A percentile compares a stretch with the other conserved stretches of the same genome.
Evolutionary conservation across 2,329 filamentous ascomycete genomes (phyloP).

Genomic region (Byssoonygena ceratinophila): DNA sequence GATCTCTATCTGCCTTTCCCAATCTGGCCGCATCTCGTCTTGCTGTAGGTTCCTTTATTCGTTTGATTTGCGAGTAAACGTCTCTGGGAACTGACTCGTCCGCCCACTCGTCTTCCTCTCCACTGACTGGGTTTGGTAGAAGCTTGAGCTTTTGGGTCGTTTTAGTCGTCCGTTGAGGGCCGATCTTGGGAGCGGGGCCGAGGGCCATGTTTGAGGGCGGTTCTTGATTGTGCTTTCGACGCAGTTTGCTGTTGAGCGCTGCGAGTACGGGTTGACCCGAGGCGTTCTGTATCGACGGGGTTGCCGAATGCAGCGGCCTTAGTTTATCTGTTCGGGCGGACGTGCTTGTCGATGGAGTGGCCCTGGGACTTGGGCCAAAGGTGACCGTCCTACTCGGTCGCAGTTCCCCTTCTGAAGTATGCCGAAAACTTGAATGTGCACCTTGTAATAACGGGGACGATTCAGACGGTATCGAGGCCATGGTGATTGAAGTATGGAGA

Average conservation of each 20-base stretch:
- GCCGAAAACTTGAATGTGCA: slow-evolving; percentile 12
- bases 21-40: slow-evolving; percentile 81
- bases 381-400: slow-evolving; percentile 37
- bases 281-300: slow-evolving; percentile 27
- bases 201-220: slow-evolving; percentile 37
- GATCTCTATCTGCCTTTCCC: slow-evolving; percentile 83
- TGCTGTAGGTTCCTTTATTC: slow-evolving; percentile 93
- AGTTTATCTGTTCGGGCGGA: slow-evolving; percentile 34
- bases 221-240: slow-evolving; percentile 74
- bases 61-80: slow-evolving; percentile 94
- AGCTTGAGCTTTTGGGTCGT: slow-evolving; percentile 95
- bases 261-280: slow-evolving; percentile 55
- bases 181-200: slow-evolving; percentile 56
- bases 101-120: slow-evolving; percentile 61
- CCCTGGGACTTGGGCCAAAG: slow-evolving; percentile 39
- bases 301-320: slow-evolving; percentile 32
- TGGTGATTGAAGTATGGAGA: neutral
- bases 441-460: slow-evolving; percentile 13
- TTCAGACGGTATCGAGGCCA: slow-evolving; percentile 12
- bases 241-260: slow-evolving; percentile 75
- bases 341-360: slow-evolving; percentile 35
- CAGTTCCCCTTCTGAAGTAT: slow-evolving; percentile 32
- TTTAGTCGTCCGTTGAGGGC: slow-evolving; percentile 87
- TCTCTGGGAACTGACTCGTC: slow-evolving; percentile 91
- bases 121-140: slow-evolving; percentile 79